These are phyloP conservation scores for Sporopachydermia lactativora DNA, from an alignment of 805 yeast genomes.

Conservation along the genomic window DNA sequence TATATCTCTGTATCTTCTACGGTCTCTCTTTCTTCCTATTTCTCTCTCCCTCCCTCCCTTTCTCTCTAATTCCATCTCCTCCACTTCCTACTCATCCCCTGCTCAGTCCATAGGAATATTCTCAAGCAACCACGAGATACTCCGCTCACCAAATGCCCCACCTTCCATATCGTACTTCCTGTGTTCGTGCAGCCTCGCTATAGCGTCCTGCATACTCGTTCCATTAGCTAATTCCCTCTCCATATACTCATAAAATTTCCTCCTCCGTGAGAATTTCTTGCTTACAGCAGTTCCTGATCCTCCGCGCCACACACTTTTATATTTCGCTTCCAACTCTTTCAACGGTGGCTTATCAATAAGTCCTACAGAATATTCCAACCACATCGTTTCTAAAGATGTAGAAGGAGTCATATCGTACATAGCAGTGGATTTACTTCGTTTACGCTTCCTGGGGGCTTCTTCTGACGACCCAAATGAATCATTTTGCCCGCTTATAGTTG, in stretches of 20 bases:
- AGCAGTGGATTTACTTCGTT: background rate
- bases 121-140: background rate
- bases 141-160: conserved; percentile 1
- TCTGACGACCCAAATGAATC: background rate
- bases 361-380: conserved; percentile 44
- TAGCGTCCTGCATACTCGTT: conserved; percentile 26
- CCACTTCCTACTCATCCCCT: no score
- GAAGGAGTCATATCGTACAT: conserved; percentile 23
- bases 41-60: no score
- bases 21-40: no score
- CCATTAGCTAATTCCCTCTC: conserved; percentile 35
- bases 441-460: background rate
- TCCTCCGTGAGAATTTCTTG: conserved; percentile 38
- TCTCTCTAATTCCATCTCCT: no score
- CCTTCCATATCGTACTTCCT: conserved; percentile 1
- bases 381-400: conserved; percentile 34
- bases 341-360: conserved; percentile 38
- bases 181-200: conserved; percentile 31
- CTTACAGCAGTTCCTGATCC: conserved; percentile 32
- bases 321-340: conserved; percentile 31
- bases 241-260: conserved; percentile 39
- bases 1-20: no score
- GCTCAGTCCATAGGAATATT: background rate
- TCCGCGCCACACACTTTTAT: conserved; percentile 41
- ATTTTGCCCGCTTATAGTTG: background rate